Percentiles rank a stretch among this genome's conserved stretches.
Conservation (phyloP, 225 moss, liverwort and hornwort genomes). For the Climacium dendroides region DNA sequence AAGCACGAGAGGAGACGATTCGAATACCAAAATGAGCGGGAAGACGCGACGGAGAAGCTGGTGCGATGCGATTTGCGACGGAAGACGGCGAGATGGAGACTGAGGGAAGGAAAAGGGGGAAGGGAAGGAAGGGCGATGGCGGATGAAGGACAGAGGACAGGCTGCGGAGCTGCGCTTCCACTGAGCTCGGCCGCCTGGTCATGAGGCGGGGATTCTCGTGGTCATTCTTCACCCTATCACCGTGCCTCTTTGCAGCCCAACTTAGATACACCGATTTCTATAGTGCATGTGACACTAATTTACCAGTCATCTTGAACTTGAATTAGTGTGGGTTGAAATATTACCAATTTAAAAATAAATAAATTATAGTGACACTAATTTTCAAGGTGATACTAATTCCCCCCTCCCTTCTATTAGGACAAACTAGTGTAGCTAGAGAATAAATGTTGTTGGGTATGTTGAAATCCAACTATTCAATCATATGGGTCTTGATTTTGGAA, state of each 20-base stretch:
- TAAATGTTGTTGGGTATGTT: accelerated
- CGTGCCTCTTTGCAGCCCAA: neutral
- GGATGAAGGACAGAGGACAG: neutral
- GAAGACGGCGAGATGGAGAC: neutral
- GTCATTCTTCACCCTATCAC: neutral
- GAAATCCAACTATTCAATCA: neutral
- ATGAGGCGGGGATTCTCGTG: neutral
- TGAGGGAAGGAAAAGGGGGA: neutral
- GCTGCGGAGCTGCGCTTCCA: neutral
- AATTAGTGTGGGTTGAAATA: neutral
- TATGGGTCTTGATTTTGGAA: neutral
- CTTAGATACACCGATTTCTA: neutral
- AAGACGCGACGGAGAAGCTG: neutral
- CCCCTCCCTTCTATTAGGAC: no score
- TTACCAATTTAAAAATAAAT: neutral
- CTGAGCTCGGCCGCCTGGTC: slow-evolving; percentile 1
- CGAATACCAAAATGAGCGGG: slow-evolving; percentile 10
- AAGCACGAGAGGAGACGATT: neutral
- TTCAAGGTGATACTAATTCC: neutral
- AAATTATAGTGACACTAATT: no score
- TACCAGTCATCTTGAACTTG: neutral
- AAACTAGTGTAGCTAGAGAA: neutral
- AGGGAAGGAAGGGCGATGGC: neutral
- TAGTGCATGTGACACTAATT: neutral
- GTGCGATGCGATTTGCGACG: neutral